Percentiles rank a stretch among this genome's conserved stretches.
These are phyloP conservation scores for Tylopilus subfusipes DNA, from an alignment of 768 basidiomycete genomes.

Conservation along the genomic window DNA sequence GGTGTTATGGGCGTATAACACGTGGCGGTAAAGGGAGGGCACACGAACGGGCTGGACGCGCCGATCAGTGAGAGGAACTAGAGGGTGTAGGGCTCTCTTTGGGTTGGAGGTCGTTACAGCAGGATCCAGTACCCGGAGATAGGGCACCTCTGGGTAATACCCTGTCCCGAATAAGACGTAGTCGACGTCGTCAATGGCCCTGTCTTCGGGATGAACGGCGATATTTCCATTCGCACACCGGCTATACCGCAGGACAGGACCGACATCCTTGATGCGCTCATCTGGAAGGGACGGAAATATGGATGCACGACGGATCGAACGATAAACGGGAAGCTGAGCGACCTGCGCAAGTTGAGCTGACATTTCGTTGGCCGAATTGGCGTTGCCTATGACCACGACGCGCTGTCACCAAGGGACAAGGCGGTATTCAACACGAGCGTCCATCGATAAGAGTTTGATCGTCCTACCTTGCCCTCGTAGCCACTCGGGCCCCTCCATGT, in stretches of 20 bases:
- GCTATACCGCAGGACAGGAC: conserved; percentile 37
- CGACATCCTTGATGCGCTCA: conserved; percentile 41
- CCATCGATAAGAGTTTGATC: no score
- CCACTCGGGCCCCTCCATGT: conserved; percentile 39
- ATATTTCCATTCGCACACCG: conserved; percentile 24
- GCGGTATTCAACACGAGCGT: neutral
- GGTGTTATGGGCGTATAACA: conserved; percentile 45
- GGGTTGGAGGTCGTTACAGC: neutral
- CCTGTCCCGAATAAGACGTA: conserved; percentile 46
- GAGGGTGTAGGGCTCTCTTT: neutral
- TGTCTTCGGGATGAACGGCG: conserved; percentile 36
- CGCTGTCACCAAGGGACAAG: conserved; percentile 30
- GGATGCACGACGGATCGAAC: conserved; percentile 42
- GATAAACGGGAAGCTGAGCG: conserved; percentile 40
- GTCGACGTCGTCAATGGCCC: conserved; percentile 39
- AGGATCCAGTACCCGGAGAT: conserved; percentile 34
- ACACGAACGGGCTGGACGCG: conserved; percentile 35
- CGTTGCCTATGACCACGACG: conserved; percentile 47
- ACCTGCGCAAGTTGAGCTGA: conserved; percentile 43
- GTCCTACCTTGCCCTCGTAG: conserved; percentile 23
- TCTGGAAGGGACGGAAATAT: conserved; percentile 44
- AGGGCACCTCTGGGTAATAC: conserved; percentile 40
- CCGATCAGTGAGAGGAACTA: conserved; percentile 30
- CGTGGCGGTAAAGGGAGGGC: conserved; percentile 43
- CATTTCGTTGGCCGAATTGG: conserved; percentile 52